phyloP scores from a whole-genome alignment of 2,329 filamentous ascomycete species.

The Phialophora expanda region DNA sequence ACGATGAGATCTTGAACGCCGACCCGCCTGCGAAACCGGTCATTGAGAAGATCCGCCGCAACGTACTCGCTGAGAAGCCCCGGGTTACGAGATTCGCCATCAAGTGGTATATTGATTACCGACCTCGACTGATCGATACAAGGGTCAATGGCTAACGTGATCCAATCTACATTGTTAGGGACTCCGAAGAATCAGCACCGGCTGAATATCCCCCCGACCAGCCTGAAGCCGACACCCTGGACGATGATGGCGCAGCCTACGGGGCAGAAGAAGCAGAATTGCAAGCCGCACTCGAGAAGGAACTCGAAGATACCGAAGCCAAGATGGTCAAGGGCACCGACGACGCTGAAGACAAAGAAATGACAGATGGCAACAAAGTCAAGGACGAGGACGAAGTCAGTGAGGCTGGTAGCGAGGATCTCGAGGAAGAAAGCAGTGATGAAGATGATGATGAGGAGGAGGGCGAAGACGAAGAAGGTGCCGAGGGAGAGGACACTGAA shows the following conservation, averaged over 20 bases:
- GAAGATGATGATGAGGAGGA: conserved; percentile 73
- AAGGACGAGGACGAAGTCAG: conserved; percentile 68
- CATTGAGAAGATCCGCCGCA: conserved; percentile 88
- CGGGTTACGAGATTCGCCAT: conserved; percentile 97
- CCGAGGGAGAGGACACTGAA: conserved; percentile 45
- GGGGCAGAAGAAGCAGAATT: conserved; percentile 86
- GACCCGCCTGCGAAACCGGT: conserved; percentile 92
- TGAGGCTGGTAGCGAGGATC: conserved; percentile 77
- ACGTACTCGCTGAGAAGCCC: conserved; percentile 95
- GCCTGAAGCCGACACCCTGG: conserved; percentile 85
- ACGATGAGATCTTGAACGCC: conserved; percentile 82
- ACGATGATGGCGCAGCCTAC: conserved; percentile 83
- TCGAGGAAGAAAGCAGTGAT: conserved; percentile 76
- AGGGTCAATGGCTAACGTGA: neutral
- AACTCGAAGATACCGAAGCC: conserved; percentile 56
- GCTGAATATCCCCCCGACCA: conserved; percentile 97
- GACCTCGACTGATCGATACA: neutral
- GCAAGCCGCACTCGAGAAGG: conserved; percentile 64
- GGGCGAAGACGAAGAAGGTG: conserved; percentile 61
- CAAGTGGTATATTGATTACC: conserved; percentile 76
- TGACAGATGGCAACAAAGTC: conserved; percentile 65
- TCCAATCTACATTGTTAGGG: conserved; percentile 64
- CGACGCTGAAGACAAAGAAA: conserved; percentile 64
- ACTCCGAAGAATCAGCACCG: conserved; percentile 95
- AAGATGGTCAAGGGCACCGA: conserved; percentile 56